Conservation (phyloP, 257 asterid species). For the Nicotiana tabacum region DNA sequence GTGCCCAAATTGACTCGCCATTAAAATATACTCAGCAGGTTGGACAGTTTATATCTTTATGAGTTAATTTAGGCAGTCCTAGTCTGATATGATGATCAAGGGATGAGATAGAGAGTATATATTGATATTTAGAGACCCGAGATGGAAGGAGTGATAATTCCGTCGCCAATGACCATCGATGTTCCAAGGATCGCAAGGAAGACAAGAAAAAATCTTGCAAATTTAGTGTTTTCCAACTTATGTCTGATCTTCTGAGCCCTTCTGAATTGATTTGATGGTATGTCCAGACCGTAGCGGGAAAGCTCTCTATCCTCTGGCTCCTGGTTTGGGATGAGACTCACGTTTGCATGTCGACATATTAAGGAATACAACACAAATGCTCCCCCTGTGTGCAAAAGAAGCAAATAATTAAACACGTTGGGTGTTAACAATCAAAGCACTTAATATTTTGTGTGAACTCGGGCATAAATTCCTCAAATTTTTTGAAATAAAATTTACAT, state of each 20-base stretch:
- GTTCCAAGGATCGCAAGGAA: slow-evolving; percentile 66
- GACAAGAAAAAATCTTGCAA: slow-evolving; percentile 44
- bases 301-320: slow-evolving; percentile 57
- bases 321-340: slow-evolving; percentile 60
- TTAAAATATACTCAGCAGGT: too few species aligned
- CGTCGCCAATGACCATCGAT: slow-evolving; percentile 87
- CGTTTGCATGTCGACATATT: slow-evolving; percentile 67
- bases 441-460: too few species aligned
- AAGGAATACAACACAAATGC: slow-evolving; percentile 72
- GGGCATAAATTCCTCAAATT: too few species aligned
- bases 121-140: slow-evolving; percentile 32
- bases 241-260: slow-evolving; percentile 46
- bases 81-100: too few species aligned
- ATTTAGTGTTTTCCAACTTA: slow-evolving; percentile 43
- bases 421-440: too few species aligned
- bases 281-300: slow-evolving; percentile 49
- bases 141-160: slow-evolving; percentile 73
- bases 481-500: too few species aligned
- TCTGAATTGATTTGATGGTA: slow-evolving; percentile 36
- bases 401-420: too few species aligned
- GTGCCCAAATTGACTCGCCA: too few species aligned
- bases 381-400: slow-evolving; percentile 42
- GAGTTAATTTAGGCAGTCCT: too few species aligned
- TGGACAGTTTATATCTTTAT: too few species aligned
- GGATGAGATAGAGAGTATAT: not conserved